Conservation (phyloP, 768 basidiomycete species). For the Suillus variegatus region DNA sequence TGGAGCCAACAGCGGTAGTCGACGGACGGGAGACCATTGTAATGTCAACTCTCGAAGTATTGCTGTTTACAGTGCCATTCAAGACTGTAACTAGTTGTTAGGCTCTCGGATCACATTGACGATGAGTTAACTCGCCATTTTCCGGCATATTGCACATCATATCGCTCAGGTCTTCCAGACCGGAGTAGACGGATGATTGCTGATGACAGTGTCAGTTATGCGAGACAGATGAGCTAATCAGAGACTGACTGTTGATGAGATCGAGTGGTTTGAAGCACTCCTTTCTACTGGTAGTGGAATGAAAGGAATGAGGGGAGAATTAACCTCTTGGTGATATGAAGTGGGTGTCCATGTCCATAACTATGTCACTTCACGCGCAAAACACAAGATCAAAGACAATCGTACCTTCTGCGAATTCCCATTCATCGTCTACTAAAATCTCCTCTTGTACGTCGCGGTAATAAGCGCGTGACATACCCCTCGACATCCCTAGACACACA, state of each 20-base stretch:
- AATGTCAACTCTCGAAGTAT: background rate
- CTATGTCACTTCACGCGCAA: background rate
- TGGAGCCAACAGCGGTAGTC: too few relatives aligned
- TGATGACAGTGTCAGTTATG: slow-evolving; percentile 2
- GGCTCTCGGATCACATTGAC: background rate
- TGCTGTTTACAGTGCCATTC: background rate
- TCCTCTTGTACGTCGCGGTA: slow-evolving; percentile 2
- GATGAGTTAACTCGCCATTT: slow-evolving; percentile 5
- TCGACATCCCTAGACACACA: background rate
- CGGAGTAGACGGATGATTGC: slow-evolving; percentile 14
- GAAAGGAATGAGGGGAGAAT: background rate
- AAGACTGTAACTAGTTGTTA: background rate
- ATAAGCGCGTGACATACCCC: background rate
- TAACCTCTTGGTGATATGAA: background rate
- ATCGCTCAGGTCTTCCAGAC: slow-evolving; percentile 15
- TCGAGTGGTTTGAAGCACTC: slow-evolving; percentile 7
- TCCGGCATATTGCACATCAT: slow-evolving; percentile 12
- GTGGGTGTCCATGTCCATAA: background rate
- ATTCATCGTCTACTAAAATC: background rate
- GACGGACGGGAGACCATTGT: background rate
- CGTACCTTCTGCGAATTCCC: background rate
- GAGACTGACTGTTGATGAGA: slow-evolving; percentile 11
- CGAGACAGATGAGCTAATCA: background rate
- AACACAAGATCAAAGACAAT: background rate
- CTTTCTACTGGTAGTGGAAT: background rate